Evolutionary conservation across 352 stramenopile genomes (phyloP), one percentile per base, ranked within the genome.

Genomic region (Phytophthora pistaciae): DNA sequence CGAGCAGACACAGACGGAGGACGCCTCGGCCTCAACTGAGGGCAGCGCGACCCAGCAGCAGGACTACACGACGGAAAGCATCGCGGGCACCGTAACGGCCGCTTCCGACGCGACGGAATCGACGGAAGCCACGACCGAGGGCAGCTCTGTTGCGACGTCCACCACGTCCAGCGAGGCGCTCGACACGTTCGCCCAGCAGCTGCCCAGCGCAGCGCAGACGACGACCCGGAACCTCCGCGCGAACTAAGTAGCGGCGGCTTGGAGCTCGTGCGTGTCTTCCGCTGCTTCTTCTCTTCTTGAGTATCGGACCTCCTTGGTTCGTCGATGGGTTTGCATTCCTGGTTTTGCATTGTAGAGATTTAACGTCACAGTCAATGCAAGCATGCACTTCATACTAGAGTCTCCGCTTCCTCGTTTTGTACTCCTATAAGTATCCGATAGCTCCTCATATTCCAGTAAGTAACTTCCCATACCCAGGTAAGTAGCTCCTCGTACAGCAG

Each of bases 331-430:
- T 64, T 70, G 40, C 48, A 61, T 67, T 42, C 18, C 18, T 58
- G 42, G 55, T 60, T 71, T 72, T 72, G 64, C 64, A 77, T 73
- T 65, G 36, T 59, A 57, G 29, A 67, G 25, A 59, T 36, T 48
- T 57, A 64, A 67, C 50, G 29, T 64, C 25, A 42, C 53, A 40
- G 46, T 66, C 49, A 77, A 77, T 74, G 52, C 66, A 77, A 75
- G 42, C 42, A 49, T 49, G 20, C 42, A 23, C 18, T 49, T 20
- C 42, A 49, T 16, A 44, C 29, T 33, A 10, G 29, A 33, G 29
- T 29, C 25, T 29, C 25, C 25, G 25, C 25, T 29, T 29, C 29
- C 7, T 9, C 29, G 6, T 9, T 1, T 10, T 33, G 3, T 31
- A 6, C 27, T 31, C 27, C 27, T 27, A 27, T 27, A 27, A 27